Base-by-base conservation (phyloP, 352 stramenopile genomes). In the Pythium rishiriense region DNA sequence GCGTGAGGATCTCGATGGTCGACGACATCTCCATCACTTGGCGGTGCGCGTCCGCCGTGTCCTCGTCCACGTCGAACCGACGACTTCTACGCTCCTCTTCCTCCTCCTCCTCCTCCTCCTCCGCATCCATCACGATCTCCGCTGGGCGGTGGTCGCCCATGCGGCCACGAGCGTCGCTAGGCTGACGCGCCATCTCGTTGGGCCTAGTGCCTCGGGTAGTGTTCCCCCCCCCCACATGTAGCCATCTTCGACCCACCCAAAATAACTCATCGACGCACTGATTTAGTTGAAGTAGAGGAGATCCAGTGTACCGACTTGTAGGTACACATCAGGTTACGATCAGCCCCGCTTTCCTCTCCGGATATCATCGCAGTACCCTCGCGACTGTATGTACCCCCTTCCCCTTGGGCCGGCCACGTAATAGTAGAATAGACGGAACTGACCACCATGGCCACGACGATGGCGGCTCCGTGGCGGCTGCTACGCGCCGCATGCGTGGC, bases 21-120 rank as follows among this genome's bases (percentile, higher is more conserved):
- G 53, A 47, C n/a, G 76, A 76, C 79, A 90, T 90, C 45, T 76
- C 75, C 19, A 90, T 69, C 58, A 90, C 79, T 61, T 90, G 78
- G 19, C 73, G 75, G 54, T 90, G 81, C 11, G 72, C 79, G 25
- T 84, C 71, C 28, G 83, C 58, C 41, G 78, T 70, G 22, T 73
- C 64, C 8, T 69, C 62, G 41, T 58, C 62, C 53, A 73, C 28
- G 9, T 64, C 28, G 21, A 63, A 28, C 0, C 39, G 42, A 7
- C 29, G 35, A 4, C 19, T 2, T 9, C 46, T 28, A 4, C 53
- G 43, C 10, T 69, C 39, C 7, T 52, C 51, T 25, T 49, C 48
- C 1, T 47, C 31, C 37, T 42, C 37, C 14, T 62, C 31, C 21
- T 66, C 58, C 24, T 65, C 39, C 37, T 21, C 25, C 12, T 4